Evolutionary conservation across 2,329 filamentous ascomycete genomes (phyloP).

Genomic region (Ophiostoma tasmaniense): DNA sequence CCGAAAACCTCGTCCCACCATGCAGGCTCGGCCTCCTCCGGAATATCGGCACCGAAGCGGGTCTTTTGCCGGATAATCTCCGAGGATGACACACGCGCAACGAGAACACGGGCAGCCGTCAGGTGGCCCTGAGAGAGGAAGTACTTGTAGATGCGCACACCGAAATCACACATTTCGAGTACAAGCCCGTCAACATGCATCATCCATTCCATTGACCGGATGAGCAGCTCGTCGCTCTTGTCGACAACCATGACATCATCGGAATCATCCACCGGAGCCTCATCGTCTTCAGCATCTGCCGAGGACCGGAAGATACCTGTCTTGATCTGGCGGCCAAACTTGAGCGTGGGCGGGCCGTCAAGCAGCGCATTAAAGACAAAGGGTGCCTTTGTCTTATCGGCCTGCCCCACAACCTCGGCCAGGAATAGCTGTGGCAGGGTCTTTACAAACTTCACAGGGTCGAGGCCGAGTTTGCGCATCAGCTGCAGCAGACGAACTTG

Average conservation of each 20-base stretch:
- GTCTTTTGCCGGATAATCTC: conserved; percentile 39
- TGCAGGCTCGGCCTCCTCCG: conserved; percentile 29
- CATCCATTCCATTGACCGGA: conserved; percentile 80
- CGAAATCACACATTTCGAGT: conserved; percentile 32
- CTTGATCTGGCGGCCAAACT: conserved; percentile 56
- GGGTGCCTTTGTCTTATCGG: not conserved
- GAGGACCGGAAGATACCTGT: conserved; percentile 62
- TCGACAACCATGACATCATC: conserved; percentile 34
- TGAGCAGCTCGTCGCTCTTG: conserved; percentile 59
- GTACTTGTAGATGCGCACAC: conserved; percentile 68
- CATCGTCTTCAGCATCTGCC: conserved; percentile 38
- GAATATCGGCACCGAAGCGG: conserved; percentile 25
- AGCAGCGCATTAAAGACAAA: conserved; percentile 42
- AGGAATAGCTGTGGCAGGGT: conserved; percentile 52
- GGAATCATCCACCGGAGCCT: conserved; percentile 23
- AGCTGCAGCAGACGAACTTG: conserved; percentile 62
- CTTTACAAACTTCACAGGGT: conserved; percentile 64
- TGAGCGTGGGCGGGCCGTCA: conserved; percentile 42
- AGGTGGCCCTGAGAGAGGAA: conserved; percentile 62
- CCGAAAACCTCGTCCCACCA: conserved; percentile 32
- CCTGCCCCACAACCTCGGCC: conserved; percentile 35
- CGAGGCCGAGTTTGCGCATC: conserved; percentile 65
- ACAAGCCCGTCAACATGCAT: conserved; percentile 53
- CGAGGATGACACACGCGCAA: conserved; percentile 42
- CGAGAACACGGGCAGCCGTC: conserved; percentile 46